phyloP scores from a whole-genome alignment of 352 stramenopile genomes.

The Globisporangium nodosum region DNA sequence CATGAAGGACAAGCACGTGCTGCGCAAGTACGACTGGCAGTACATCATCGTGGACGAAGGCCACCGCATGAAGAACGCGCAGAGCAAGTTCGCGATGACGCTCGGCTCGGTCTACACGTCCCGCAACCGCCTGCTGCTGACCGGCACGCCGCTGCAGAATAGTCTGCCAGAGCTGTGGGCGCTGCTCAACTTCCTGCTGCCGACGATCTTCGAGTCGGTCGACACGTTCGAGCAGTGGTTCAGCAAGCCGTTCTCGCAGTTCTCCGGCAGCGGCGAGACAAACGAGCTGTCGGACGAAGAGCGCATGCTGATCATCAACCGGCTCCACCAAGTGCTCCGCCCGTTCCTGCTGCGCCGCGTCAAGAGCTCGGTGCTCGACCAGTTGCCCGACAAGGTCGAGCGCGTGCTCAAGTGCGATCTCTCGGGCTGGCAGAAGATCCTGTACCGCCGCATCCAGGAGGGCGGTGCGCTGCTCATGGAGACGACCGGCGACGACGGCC shows the following conservation, averaged over 20 bases:
- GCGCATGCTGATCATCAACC: conserved; percentile 87
- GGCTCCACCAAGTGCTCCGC: conserved; percentile 78
- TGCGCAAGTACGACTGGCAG: conserved; percentile 89
- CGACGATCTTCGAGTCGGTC: conserved; percentile 88
- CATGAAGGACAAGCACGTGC: conserved; percentile 86
- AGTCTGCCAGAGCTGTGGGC: conserved; percentile 93
- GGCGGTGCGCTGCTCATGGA: conserved; percentile 80
- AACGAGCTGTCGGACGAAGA: conserved; percentile 87
- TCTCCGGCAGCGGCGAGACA: conserved; percentile 64
- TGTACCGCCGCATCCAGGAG: conserved; percentile 87
- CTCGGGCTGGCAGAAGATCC: conserved; percentile 85
- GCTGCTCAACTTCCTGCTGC: conserved; percentile 89
- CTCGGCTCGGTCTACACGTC: conserved; percentile 79
- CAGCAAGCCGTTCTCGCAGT: conserved; percentile 82
- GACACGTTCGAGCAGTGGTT: conserved; percentile 91
- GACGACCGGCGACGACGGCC: conserved; percentile 47
- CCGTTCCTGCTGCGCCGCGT: conserved; percentile 82
- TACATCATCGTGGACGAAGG: conserved; percentile 94
- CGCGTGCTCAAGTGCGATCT: conserved; percentile 84
- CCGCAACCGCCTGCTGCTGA: conserved; percentile 94
- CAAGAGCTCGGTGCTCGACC: conserved; percentile 83
- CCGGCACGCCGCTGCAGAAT: conserved; percentile 98
- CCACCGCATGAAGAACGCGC: conserved; percentile 90
- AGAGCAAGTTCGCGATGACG: conserved; percentile 89
- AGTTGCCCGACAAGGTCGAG: conserved; percentile 85